Conservation (phyloP, 768 basidiomycete species). For the Rhizopogon sp. region DNA sequence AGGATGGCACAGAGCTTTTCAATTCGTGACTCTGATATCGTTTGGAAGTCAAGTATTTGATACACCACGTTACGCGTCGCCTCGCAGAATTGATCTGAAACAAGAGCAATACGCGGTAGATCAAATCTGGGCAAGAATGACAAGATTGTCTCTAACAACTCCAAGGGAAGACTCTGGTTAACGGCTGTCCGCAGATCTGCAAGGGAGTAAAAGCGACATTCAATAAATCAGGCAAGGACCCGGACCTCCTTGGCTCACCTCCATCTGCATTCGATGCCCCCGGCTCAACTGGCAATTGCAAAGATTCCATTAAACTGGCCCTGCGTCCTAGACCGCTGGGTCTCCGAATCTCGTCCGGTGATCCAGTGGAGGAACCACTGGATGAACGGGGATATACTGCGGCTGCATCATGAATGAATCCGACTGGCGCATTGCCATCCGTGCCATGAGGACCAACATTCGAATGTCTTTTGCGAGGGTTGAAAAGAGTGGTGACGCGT, state of each 20-base stretch:
- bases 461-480: slow-evolving; percentile 15
- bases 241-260: slow-evolving; percentile 1
- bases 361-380: slow-evolving; percentile 12
- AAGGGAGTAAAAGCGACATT: neutral
- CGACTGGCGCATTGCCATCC: slow-evolving; percentile 10
- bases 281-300: slow-evolving; percentile 7
- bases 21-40: slow-evolving; percentile 7
- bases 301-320: slow-evolving; percentile 20
- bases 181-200: neutral
- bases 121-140: slow-evolving; percentile 14
- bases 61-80: slow-evolving; percentile 19
- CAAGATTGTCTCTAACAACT: slow-evolving; percentile 16
- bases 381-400: slow-evolving; percentile 18
- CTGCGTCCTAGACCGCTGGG: slow-evolving; percentile 27
- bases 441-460: neutral
- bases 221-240: slow-evolving; percentile 17
- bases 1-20: slow-evolving; percentile 16
- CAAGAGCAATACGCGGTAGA: slow-evolving; percentile 17
- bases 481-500: slow-evolving; percentile 24
- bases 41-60: slow-evolving; percentile 14
- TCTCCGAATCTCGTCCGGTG: slow-evolving; percentile 28
- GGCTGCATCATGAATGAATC: slow-evolving; percentile 10
- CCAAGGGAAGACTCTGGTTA: slow-evolving; percentile 11
- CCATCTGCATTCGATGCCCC: neutral
- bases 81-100: slow-evolving; percentile 17